phyloP scores from a whole-genome alignment of 129 eudicot genomes.

The Escallonia herrerae region DNA sequence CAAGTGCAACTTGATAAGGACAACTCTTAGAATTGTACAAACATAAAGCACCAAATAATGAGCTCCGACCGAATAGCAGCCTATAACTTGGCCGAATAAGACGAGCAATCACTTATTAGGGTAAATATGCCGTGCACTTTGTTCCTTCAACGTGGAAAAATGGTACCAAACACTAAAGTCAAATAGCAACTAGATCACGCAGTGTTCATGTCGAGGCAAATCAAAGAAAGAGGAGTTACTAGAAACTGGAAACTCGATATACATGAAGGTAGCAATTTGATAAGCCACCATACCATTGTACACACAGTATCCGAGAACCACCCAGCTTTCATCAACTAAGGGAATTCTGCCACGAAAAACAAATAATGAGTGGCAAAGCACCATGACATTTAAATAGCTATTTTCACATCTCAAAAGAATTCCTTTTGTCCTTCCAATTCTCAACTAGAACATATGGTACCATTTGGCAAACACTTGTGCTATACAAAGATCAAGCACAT shows the following conservation, averaged over 20 bases:
- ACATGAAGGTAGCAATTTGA: background rate
- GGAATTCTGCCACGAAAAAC: conserved; percentile 57
- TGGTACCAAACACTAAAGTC: too few relatives aligned
- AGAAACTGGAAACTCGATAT: background rate
- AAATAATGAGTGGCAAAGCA: background rate
- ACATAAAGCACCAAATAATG: too few relatives aligned
- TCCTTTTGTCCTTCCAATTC: background rate
- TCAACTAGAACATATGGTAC: conserved; percentile 5
- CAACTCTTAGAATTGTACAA: too few relatives aligned
- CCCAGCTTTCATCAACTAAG: conserved; percentile 76
- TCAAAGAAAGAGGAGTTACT: background rate
- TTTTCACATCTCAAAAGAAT: background rate
- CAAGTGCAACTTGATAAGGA: too few relatives aligned
- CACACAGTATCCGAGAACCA: conserved; percentile 68
- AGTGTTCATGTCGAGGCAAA: too few relatives aligned
- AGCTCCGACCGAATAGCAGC: too few relatives aligned
- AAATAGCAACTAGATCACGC: too few relatives aligned
- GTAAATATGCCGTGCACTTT: too few relatives aligned
- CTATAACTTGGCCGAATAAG: too few relatives aligned
- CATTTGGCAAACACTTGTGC: conserved; percentile 2
- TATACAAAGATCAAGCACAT: background rate
- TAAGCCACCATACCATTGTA: conserved; percentile 53
- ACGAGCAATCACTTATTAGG: too few relatives aligned
- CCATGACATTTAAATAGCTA: background rate
- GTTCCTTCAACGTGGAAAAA: too few relatives aligned